Evolutionary conservation across 2,329 filamentous ascomycete species (phyloP), one percentile per base, ranked within the genome.

Genomic region (Rhinocladiella mackenziei): DNA sequence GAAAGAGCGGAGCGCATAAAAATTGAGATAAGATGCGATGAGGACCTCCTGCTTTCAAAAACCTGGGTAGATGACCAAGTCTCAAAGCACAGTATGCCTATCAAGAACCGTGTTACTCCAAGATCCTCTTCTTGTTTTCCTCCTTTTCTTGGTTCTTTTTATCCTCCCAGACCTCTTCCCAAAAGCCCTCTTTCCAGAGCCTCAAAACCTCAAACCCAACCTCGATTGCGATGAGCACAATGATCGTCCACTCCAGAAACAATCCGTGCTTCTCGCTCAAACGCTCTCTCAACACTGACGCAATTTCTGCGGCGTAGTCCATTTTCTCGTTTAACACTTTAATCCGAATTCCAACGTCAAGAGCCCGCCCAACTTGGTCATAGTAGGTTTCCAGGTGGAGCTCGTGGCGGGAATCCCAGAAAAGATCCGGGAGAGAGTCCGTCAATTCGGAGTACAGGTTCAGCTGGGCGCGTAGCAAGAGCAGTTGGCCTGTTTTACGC

Each of bases 401-500:
- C 64, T 96, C 89, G 57, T 92, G 84, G 37, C 81, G 78, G 56
- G 79, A 85, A 64, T 98, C 92, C 92, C 92, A 98, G 69, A 98
- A 96, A 33, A 97, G 80, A 66, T 98, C 92, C 0, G 92, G 92
- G 13, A 97, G 75, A 13, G 86, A 88, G 67, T 98, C 92, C 0
- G 92, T 97, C 23, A 98, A 78, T 65, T 97, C 92, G 1, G 88
- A 94, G 70, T 97, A 97, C 57, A 97, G 84, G 62, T 98, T 98
- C 36, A 98, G 75, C 60, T 95, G 89, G 1, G 91, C 91, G 34
- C 92, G 83, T 39, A 97, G 80, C 59, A 83, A 84, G 13, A 97
- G 77, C 5, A 98, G 75, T 65, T 97, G 88, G 48, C 92, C 92
- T 0, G 92, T 97, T 67, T 96, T 95, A 55, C 86, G 83, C 18